Evolutionary conservation across 441 rosid species (phyloP).

Genomic region (Populus trichocarpa): DNA sequence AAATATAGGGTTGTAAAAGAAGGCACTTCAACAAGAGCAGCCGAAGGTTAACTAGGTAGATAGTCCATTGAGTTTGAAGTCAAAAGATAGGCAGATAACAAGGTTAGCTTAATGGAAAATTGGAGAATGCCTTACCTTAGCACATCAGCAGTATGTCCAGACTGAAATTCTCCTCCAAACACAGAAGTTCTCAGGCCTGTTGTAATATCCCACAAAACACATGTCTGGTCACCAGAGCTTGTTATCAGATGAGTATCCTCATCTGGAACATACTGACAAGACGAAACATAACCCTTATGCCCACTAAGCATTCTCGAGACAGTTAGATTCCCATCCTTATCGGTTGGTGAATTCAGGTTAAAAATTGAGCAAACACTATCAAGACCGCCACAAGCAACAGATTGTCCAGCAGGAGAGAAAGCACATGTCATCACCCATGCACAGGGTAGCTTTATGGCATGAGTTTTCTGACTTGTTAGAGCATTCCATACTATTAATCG

Average conservation of each 20-base stretch:
- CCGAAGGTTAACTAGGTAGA: not conserved
- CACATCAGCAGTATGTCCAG: constrained; percentile 95
- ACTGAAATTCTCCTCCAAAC: constrained; percentile 97
- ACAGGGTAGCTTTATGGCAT: constrained; percentile 92
- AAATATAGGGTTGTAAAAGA: not conserved
- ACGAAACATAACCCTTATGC: constrained; percentile 85
- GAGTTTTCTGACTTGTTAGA: constrained; percentile 93
- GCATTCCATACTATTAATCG: constrained; percentile 95
- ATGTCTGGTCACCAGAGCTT: constrained; percentile 89
- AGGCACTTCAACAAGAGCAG: not conserved
- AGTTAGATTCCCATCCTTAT: constrained; percentile 77
- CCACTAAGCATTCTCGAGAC: constrained; percentile 83
- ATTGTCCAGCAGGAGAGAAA: constrained; percentile 87
- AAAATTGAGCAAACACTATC: constrained; percentile 92
- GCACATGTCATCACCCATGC: constrained; percentile 99
- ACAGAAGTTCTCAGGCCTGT: constrained; percentile 93
- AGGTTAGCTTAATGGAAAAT: not conserved
- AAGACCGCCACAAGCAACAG: constrained; percentile 97
- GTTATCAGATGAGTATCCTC: constrained; percentile 85
- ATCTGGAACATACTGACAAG: constrained; percentile 91
- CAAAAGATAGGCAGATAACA: not conserved
- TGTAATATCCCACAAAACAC: constrained; percentile 89
- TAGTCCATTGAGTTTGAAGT: not conserved
- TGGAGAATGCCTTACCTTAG: constrained; percentile 50
- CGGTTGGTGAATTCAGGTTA: constrained; percentile 77